phyloP scores from a whole-genome alignment of 2,329 filamentous ascomycete genomes.

The Nigrospora oryzae region DNA sequence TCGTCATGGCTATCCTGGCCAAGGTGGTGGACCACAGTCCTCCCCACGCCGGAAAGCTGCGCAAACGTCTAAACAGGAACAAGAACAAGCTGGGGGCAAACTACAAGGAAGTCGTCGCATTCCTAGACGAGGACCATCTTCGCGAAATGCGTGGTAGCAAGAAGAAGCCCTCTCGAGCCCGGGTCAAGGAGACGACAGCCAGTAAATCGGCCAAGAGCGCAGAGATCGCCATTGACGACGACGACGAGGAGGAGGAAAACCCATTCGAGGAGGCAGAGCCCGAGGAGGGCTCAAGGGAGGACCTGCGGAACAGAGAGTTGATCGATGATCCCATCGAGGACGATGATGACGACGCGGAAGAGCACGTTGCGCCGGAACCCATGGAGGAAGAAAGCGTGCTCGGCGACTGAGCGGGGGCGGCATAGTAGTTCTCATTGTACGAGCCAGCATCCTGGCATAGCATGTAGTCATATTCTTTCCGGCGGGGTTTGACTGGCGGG shows the following conservation, averaged over 20 bases:
- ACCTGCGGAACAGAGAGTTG: slow-evolving; percentile 45
- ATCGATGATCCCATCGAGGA: slow-evolving; percentile 38
- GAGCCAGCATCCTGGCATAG: no score
- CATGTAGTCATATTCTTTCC: no score
- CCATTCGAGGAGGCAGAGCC: slow-evolving; percentile 40
- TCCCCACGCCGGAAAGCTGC: slow-evolving; percentile 53
- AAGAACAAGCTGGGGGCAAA: slow-evolving; percentile 73
- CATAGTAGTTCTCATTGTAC: no score
- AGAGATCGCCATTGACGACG: slow-evolving; percentile 36
- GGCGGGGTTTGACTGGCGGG: no score
- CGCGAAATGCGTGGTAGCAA: slow-evolving; percentile 30
- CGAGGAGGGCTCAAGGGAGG: slow-evolving; percentile 52
- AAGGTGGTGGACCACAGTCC: slow-evolving; percentile 62
- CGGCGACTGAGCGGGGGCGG: background rate
- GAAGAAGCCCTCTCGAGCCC: slow-evolving; percentile 31
- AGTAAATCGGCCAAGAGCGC: slow-evolving; percentile 30
- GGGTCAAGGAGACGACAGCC: slow-evolving; percentile 30
- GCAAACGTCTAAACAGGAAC: slow-evolving; percentile 69
- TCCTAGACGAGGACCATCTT: slow-evolving; percentile 63
- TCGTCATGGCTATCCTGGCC: slow-evolving; percentile 72
- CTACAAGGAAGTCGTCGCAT: slow-evolving; percentile 75
- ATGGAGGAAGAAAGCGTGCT: slow-evolving; percentile 18
- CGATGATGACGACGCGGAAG: slow-evolving; percentile 28
- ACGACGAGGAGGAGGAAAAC: slow-evolving; percentile 29
- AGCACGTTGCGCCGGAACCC: slow-evolving; percentile 12